These are phyloP conservation scores for Geum urbanum DNA, from an alignment of 306 rosid genomes.

Conservation along the genomic window DNA sequence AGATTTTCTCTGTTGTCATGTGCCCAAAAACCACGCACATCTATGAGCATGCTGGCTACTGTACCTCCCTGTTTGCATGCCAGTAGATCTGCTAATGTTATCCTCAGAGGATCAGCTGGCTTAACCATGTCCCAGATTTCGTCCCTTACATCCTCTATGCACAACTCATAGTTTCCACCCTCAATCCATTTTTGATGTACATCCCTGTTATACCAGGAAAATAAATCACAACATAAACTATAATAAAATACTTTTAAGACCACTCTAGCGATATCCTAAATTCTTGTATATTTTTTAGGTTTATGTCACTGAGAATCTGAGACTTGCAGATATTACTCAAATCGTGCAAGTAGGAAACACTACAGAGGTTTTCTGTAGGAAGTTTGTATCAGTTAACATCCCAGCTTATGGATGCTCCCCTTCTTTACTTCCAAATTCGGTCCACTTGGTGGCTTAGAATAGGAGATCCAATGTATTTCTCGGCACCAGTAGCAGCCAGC, in stretches of 20 bases:
- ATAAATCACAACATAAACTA: background rate
- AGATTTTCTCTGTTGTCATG: constrained; percentile 99
- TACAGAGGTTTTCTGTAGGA: constrained; percentile 60
- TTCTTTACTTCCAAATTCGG: constrained; percentile 67
- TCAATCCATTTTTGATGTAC: constrained; percentile 99
- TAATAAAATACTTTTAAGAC: background rate
- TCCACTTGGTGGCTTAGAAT: constrained; percentile 17
- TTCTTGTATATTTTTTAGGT: background rate
- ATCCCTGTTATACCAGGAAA: constrained; percentile 51
- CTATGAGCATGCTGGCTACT: constrained; percentile 95
- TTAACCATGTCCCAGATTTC: constrained; percentile 99
- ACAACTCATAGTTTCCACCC: constrained; percentile 95
- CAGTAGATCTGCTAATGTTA: constrained; percentile 74
- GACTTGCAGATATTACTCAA: constrained; percentile 65
- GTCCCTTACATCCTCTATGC: constrained; percentile 95
- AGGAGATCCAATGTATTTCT: background rate
- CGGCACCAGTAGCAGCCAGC: background rate
- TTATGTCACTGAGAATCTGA: constrained; percentile 58
- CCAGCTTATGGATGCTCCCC: constrained; percentile 70
- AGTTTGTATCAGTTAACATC: constrained; percentile 86
- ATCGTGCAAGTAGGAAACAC: constrained; percentile 68
- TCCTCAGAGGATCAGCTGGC: constrained; percentile 71
- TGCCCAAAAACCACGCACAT: constrained; percentile 99
- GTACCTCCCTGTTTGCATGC: constrained; percentile 99
- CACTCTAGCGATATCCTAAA: background rate